phyloP scores from a whole-genome alignment of 306 rosid genomes.

The Gynostemma pentaphyllum region DNA sequence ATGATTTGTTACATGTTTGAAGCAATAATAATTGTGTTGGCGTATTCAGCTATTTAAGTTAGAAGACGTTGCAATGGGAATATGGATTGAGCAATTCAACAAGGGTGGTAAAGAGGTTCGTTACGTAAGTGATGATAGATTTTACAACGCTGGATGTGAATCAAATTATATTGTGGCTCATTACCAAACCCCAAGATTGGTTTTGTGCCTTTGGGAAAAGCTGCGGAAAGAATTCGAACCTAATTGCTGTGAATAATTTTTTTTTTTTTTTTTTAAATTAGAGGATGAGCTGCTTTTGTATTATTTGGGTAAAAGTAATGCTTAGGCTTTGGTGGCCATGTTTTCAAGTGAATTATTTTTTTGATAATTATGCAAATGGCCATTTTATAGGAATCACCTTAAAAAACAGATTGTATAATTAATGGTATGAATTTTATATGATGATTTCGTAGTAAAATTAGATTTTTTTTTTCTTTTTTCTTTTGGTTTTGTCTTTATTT shows the following conservation, averaged over 20 bases:
- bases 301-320: too few species aligned
- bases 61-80: conserved; percentile 96
- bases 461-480: too few species aligned
- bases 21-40: background rate
- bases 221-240: conserved; percentile 55
- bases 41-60: conserved; percentile 68
- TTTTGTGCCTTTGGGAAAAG: conserved; percentile 89
- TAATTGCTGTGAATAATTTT: conserved; percentile 55
- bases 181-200: conserved; percentile 73
- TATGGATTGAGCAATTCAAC: conserved; percentile 74
- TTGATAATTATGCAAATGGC: too few species aligned
- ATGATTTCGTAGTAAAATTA: too few species aligned
- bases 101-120: conserved; percentile 51
- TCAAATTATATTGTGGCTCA: conserved; percentile 68
- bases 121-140: conserved; percentile 59
- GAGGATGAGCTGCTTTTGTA: too few species aligned
- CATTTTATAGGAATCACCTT: too few species aligned
- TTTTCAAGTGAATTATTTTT: too few species aligned
- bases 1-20: background rate
- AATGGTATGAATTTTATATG: too few species aligned
- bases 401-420: too few species aligned
- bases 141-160: conserved; percentile 76
- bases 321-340: too few species aligned
- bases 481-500: too few species aligned
- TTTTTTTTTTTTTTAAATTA: too few species aligned